Conservation (phyloP, 139 green algal genomes). For the Chlorella sorokiniana region DNA sequence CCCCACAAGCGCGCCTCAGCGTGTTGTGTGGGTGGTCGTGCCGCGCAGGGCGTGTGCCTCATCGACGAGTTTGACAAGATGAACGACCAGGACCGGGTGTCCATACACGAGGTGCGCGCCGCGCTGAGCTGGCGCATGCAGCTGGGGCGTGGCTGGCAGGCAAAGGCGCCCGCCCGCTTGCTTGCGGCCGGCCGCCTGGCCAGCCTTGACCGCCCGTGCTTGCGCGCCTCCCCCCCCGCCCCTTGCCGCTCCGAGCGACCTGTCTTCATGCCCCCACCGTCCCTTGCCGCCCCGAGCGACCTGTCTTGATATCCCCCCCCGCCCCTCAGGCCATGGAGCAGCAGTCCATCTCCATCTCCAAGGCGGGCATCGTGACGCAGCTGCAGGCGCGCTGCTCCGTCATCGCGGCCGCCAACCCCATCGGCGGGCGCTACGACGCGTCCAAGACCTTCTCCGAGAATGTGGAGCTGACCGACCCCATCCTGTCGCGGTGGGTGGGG, state of each 20-base stretch:
- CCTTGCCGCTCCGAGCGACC: background rate
- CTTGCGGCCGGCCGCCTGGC: too few relatives aligned
- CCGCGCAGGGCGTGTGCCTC: slow-evolving; percentile 84
- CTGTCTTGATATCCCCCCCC: background rate
- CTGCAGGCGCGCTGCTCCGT: slow-evolving; percentile 89
- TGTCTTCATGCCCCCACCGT: background rate
- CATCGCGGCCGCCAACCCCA: slow-evolving; percentile 97
- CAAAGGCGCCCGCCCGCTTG: too few relatives aligned
- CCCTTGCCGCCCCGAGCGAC: background rate
- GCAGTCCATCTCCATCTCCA: slow-evolving; percentile 99
- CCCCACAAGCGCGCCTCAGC: too few relatives aligned
- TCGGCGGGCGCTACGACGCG: slow-evolving; percentile 95
- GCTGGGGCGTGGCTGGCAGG: too few relatives aligned
- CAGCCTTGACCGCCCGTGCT: background rate
- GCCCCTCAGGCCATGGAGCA: slow-evolving; percentile 97
- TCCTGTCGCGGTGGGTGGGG: slow-evolving; percentile 87
- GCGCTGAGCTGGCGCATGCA: background rate
- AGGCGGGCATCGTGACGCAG: slow-evolving; percentile 95
- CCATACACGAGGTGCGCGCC: slow-evolving; percentile 57
- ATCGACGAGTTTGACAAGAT: slow-evolving; percentile 99
- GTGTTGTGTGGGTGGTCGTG: background rate
- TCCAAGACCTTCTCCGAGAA: slow-evolving; percentile 85
- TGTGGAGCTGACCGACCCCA: slow-evolving; percentile 95
- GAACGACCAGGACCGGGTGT: slow-evolving; percentile 97
- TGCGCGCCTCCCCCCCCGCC: background rate